phyloP scores from a whole-genome alignment of 192 early-diverging fungal species.

The Coemansia sp. region DNA sequence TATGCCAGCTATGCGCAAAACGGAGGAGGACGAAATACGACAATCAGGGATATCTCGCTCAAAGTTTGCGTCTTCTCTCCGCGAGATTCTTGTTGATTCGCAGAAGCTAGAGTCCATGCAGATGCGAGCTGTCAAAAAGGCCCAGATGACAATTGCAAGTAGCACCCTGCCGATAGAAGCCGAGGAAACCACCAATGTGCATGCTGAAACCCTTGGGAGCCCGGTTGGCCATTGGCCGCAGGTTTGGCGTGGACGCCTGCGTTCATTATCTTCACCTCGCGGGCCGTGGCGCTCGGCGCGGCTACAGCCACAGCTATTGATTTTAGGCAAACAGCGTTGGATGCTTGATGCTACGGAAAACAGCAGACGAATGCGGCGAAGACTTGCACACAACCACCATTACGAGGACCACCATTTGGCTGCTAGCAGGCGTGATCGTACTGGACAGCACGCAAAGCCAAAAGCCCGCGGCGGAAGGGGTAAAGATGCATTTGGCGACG shows the following conservation, averaged over 20 bases:
- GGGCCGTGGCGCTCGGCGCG: conserved; percentile 25
- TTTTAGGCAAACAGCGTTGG: conserved; percentile 22
- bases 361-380: conserved; percentile 38
- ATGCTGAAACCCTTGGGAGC: conserved; percentile 6
- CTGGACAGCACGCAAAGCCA: conserved; percentile 9
- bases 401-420: conserved; percentile 33
- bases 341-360: conserved; percentile 42
- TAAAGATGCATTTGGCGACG: not conserved
- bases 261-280: conserved; percentile 23
- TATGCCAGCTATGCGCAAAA: conserved; percentile 44
- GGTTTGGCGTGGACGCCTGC: conserved; percentile 34
- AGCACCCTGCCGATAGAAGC: conserved; percentile 31
- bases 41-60: conserved; percentile 17
- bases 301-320: not conserved
- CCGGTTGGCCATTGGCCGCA: conserved; percentile 23
- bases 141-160: conserved; percentile 31
- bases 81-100: conserved; percentile 21
- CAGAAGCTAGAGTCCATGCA: conserved; percentile 17
- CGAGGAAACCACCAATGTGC: conserved; percentile 26
- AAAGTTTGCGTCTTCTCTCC: conserved; percentile 25
- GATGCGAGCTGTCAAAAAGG: conserved; percentile 23
- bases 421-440: conserved; percentile 34
- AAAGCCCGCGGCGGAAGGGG: not conserved
- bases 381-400: conserved; percentile 19
- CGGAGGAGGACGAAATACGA: conserved; percentile 40